Evolutionary conservation across 1,284 basidiomycete genomes (phyloP).

Genomic region (Hemileia vastatrix): DNA sequence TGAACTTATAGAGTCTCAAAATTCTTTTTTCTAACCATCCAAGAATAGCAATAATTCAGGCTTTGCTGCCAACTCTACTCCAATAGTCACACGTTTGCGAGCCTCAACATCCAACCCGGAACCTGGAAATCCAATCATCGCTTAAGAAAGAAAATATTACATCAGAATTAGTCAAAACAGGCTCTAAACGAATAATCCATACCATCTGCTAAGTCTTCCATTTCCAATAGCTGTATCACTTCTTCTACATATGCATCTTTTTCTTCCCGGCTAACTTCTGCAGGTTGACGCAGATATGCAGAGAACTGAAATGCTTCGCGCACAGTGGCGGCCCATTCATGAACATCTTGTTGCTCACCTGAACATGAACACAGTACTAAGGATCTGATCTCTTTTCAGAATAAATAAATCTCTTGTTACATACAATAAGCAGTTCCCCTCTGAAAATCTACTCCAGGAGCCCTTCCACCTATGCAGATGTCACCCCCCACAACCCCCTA

Average conservation of each 20-base stretch:
- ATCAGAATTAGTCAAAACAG: background rate
- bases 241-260: conserved; percentile 52
- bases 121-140: conserved; percentile 42
- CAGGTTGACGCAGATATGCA: conserved; percentile 53
- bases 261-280: conserved; percentile 48
- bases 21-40: conserved; percentile 28
- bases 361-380: no score
- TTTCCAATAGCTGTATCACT: conserved; percentile 50
- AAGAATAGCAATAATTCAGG: conserved; percentile 44
- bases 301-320: conserved; percentile 54
- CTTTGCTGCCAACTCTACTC: conserved; percentile 53
- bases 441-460: conserved; percentile 49
- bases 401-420: conserved; percentile 64
- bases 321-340: conserved; percentile 65
- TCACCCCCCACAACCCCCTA: conserved; percentile 62
- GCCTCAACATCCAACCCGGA: conserved; percentile 51
- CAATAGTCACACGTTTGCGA: conserved; percentile 54
- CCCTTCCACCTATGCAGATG: conserved; percentile 50
- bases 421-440: conserved; percentile 57
- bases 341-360: conserved; percentile 47
- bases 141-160: background rate
- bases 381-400: no score
- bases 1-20: conserved; percentile 2
- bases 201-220: conserved; percentile 50
- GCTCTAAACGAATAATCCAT: conserved; percentile 46